Evolutionary conservation across 1,284 basidiomycete species (phyloP).

Genomic region (Papiliotrema terrestris): DNA sequence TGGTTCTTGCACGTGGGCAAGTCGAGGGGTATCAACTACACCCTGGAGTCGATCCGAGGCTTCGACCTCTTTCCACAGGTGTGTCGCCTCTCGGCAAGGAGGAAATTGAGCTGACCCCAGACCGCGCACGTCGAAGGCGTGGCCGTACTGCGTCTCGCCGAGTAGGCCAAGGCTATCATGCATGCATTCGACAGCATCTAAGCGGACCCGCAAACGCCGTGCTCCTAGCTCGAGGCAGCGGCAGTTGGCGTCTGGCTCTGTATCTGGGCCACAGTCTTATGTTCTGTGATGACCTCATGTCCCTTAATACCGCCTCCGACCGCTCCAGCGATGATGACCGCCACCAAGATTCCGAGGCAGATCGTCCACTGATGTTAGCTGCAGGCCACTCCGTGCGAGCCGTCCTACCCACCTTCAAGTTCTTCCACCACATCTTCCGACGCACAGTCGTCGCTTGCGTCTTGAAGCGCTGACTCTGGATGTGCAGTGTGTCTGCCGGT

Average conservation of each 20-base stretch:
- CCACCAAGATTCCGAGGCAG: conserved; percentile 15
- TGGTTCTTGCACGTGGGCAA: conserved; percentile 18
- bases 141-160: conserved; percentile 50
- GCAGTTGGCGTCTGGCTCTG: background rate
- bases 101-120: conserved; percentile 29
- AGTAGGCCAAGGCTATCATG: background rate
- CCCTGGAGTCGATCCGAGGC: conserved; percentile 73
- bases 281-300: conserved; percentile 7
- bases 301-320: conserved; percentile 25
- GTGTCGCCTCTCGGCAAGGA: conserved; percentile 61
- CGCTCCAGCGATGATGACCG: conserved; percentile 22
- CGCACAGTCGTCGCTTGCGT: conserved; percentile 15
- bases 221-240: background rate
- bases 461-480: conserved; percentile 17
- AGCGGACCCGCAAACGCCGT: background rate
- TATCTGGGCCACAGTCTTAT: background rate
- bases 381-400: background rate
- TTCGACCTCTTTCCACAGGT: conserved; percentile 93
- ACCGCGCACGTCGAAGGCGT: conserved; percentile 40
- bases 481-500: conserved; percentile 14
- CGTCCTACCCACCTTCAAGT: conserved; percentile 23
- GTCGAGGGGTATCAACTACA: conserved; percentile 48
- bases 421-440: conserved; percentile 34
- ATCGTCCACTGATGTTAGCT: conserved; percentile 27
- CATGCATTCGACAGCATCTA: background rate